phyloP scores from a whole-genome alignment of 805 yeast genomes.

The Wickerhamia fluorescens region DNA sequence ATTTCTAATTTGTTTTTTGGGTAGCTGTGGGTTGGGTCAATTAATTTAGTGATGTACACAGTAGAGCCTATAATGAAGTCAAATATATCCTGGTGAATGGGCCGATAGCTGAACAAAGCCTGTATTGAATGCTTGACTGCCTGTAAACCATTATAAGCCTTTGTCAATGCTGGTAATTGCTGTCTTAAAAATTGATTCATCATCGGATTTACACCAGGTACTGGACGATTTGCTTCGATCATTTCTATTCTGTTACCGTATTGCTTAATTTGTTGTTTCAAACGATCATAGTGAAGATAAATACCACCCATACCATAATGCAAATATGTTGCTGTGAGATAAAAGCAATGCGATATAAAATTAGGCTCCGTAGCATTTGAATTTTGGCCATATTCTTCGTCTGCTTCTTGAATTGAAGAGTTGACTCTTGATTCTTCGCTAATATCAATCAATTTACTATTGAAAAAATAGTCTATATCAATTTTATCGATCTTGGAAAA shows the following conservation, averaged over 20 bases:
- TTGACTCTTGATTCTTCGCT: slow-evolving; percentile 78
- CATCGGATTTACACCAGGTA: slow-evolving; percentile 21
- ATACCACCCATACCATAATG: slow-evolving; percentile 90
- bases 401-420: slow-evolving; percentile 66
- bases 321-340: slow-evolving; percentile 64
- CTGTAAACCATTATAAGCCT: slow-evolving; percentile 28
- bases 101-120: slow-evolving; percentile 52
- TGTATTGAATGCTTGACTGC: slow-evolving; percentile 51
- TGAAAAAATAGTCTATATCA: slow-evolving; percentile 60
- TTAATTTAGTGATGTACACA: slow-evolving; percentile 59
- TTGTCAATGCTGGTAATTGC: slow-evolving; percentile 44
- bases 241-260: slow-evolving; percentile 42
- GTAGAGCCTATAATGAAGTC: slow-evolving; percentile 75
- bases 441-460: slow-evolving; percentile 51
- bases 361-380: slow-evolving; percentile 37
- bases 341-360: slow-evolving; percentile 90
- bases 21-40: slow-evolving; percentile 64
- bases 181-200: slow-evolving; percentile 15
- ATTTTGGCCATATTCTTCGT: slow-evolving; percentile 43
- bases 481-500: slow-evolving; percentile 70
- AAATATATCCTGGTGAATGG: slow-evolving; percentile 58
- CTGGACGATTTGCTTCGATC: slow-evolving; percentile 28
- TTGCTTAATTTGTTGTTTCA: slow-evolving; percentile 43
- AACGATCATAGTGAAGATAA: slow-evolving; percentile 45
- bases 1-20: slow-evolving; percentile 47